Conservation (phyloP, 192 early-diverging fungal genomes). For the Coemansia sp. region DNA sequence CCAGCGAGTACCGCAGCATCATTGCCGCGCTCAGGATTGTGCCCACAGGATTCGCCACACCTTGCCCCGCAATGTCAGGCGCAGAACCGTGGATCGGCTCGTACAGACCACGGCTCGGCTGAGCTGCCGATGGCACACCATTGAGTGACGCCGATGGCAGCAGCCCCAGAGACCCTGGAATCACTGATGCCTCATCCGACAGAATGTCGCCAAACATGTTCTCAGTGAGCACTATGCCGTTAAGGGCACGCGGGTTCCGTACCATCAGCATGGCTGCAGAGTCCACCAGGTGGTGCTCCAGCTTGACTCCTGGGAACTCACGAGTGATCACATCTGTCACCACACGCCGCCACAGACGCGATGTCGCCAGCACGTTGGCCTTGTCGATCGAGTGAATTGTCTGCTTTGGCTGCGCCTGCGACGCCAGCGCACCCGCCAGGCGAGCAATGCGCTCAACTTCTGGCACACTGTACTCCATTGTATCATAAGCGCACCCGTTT, state of each 20-base stretch:
- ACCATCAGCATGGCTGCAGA: slow-evolving; percentile 97
- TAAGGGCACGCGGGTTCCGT: slow-evolving; percentile 83
- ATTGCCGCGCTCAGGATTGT: slow-evolving; percentile 95
- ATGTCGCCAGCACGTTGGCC: slow-evolving; percentile 97
- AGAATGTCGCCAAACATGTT: slow-evolving; percentile 99
- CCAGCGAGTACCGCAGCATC: slow-evolving; percentile 93
- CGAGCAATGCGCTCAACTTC: slow-evolving; percentile 96
- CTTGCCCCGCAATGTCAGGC: slow-evolving; percentile 97
- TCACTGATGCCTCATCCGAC: slow-evolving; percentile 92
- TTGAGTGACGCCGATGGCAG: slow-evolving; percentile 89
- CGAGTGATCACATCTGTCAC: slow-evolving; percentile 85
- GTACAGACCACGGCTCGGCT: slow-evolving; percentile 81
- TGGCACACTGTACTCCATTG: slow-evolving; percentile 85
- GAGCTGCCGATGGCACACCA: slow-evolving; percentile 75
- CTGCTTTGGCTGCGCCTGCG: slow-evolving; percentile 72
- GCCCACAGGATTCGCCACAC: slow-evolving; percentile 95
- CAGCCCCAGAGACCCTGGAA: slow-evolving; percentile 90
- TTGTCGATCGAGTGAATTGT: slow-evolving; percentile 98
- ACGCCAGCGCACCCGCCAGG: slow-evolving; percentile 82
- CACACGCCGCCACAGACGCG: slow-evolving; percentile 93
- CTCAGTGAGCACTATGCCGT: slow-evolving; percentile 95
- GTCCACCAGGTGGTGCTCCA: slow-evolving; percentile 94
- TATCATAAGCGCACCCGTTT: slow-evolving; percentile 87
- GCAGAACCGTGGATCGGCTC: slow-evolving; percentile 99
- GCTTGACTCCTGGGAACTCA: slow-evolving; percentile 85